Base-by-base conservation (phyloP, 352 stramenopile species). In the Globisporangium uncinulatum region DNA sequence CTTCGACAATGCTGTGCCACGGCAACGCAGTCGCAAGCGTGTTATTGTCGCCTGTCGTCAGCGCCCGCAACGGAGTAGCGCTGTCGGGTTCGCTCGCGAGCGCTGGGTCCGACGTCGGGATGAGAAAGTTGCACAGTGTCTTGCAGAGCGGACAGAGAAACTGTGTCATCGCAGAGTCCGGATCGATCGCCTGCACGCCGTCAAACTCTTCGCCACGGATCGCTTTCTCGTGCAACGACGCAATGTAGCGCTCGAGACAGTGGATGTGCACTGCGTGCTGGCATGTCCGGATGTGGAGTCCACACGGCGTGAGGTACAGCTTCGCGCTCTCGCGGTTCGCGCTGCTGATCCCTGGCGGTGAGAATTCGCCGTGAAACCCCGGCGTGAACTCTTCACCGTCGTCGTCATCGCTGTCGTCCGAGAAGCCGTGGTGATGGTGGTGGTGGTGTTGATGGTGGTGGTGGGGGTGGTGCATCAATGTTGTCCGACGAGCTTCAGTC, bases 71-170 rank as follows among this genome's bases (percentile, higher is more conserved):
- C 43, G 42, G 31, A 7, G 48, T 49, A 21, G 76, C 54, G 19
- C 56, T 58, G 24, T 67, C 41, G 1, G n/a, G 41, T 4, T 24
- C 60, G 14, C 51, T 44, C 15, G 36, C 41, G 7, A 53, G 37
- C 17, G 66, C 64, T 5, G 79, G 78, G 49, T 88, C 76, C 7
- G 77, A 79, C 8, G 79, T 86, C 24, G 90, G 89, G 32, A 97
- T 79, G 31, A 97, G 65, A 46, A 96, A 92, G 59, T 97, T 97
- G 62, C 85, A 94, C 32, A 97, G 58, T 8, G 76, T 94, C 70
- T 97, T 97, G 67, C 91, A 97, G 50, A 97, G 56, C 9, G 91
- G 91, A 56, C 91, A 97, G 47, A 97, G 60, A 29, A 97, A 97
- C 62, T 97, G 86, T 6, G 80, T 95, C 86, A 95, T 95, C 10